Evolutionary conservation across 495 filamentous ascomycete species (phyloP), one percentile per base, ranked within the genome.

Genomic region (Margaritispora aquatica): DNA sequence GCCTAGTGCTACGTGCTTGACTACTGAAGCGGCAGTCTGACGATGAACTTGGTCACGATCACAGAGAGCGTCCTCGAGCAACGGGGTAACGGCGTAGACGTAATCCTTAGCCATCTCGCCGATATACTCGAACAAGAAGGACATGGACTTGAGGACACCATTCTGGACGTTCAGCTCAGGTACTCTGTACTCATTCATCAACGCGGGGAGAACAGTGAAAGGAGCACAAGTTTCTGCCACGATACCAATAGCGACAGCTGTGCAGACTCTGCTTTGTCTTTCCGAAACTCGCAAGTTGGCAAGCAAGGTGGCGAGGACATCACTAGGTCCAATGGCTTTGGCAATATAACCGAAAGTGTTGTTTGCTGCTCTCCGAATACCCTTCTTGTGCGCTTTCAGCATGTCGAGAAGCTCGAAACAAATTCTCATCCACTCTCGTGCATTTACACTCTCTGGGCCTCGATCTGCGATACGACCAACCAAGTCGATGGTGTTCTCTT

Each of bases 331-430:
- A 68, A 99, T 97, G 52, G 95, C 95, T 75, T 97, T 99, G 67
- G 95, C 95, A 66, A 99, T 99, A 83, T 96, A 99, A 69, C 95
- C 95, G 66, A 99, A 99, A 1, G 95, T 99, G 78, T 99, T 99
- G 82, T 99, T 99, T 58, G 95, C 95, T 13, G 95, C 95, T 73
- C 95, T 87, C 59, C 95, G 89, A 66, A 99, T 99, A 57, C 95
- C 93, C 80, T 97, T 97, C 75, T 98, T 98, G 75, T 98, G 94
- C 1, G 95, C 95, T 74, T 99, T 99, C 61, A 99, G 83, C 94
- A 99, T 97, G 75, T 99, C 95, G 36, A 97, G 82, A 50, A 99
- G 79, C 77, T 99, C 95, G 71, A 97, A 99, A 75, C 95, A 97
- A 71, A 99, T 99, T 66, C 95, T 84, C 95, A 99, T 97, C 95